Percentiles rank a stretch among this genome's conserved stretches.
Conservation (phyloP, 2,329 filamentous ascomycete species). For the Orbilia javanica region DNA sequence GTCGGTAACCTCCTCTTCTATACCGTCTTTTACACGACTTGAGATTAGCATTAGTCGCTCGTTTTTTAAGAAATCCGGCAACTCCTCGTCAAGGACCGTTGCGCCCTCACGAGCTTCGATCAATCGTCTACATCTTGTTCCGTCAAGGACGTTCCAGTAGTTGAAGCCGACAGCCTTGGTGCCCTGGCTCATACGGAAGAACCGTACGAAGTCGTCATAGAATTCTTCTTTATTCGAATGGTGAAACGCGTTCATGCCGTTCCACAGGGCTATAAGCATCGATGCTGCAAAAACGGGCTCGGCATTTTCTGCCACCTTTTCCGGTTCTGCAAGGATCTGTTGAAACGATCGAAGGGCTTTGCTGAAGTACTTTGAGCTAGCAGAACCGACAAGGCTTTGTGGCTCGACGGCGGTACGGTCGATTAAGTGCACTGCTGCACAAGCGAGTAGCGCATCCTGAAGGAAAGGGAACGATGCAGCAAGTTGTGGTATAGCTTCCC, state of each 20-base stretch:
- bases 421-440: conserved; percentile 46
- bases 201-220: conserved; percentile 52
- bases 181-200: conserved; percentile 52
- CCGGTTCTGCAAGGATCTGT: conserved; percentile 35
- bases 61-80: conserved; percentile 45
- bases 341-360: conserved; percentile 41
- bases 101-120: conserved; percentile 50
- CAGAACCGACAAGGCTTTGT: conserved; percentile 33
- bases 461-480: conserved; percentile 41
- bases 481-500: conserved; percentile 51
- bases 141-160: conserved; percentile 40
- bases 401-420: conserved; percentile 40
- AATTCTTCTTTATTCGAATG: conserved; percentile 55
- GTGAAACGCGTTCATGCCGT: conserved; percentile 56
- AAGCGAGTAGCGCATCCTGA: conserved; percentile 48
- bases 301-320: conserved; percentile 27
- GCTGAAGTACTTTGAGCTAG: conserved; percentile 44
- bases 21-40: conserved; percentile 38
- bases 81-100: conserved; percentile 47
- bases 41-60: conserved; percentile 48
- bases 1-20: conserved; percentile 40
- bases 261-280: conserved; percentile 57
- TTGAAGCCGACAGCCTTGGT: conserved; percentile 46
- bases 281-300: conserved; percentile 49
- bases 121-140: conserved; percentile 27